phyloP scores from a whole-genome alignment of 345 rosid genomes.

The Laguncularia racemosa region DNA sequence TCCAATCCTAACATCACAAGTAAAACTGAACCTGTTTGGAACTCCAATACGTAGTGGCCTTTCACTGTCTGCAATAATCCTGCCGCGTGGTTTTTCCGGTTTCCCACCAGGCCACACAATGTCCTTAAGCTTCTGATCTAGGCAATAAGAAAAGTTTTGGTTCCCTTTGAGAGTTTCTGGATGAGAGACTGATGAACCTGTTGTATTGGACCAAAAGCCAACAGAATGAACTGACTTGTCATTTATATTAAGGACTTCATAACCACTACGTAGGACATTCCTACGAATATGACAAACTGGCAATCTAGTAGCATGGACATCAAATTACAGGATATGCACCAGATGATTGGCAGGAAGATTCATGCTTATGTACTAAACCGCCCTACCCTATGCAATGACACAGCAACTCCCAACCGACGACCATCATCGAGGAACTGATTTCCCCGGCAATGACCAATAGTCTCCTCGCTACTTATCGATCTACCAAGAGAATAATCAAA shows the following conservation, averaged over 20 bases:
- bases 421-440: no score
- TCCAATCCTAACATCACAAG: no score
- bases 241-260: slow-evolving; percentile 66
- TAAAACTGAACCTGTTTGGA: slow-evolving; percentile 75
- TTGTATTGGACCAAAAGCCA: slow-evolving; percentile 60
- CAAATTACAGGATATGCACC: no score
- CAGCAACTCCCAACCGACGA: no score
- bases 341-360: no score
- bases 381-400: no score
- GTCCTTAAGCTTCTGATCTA: slow-evolving; percentile 38
- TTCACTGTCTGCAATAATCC: slow-evolving; percentile 59
- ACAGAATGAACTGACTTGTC: slow-evolving; percentile 32
- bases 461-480: no score
- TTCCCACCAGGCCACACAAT: slow-evolving; percentile 86
- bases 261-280: slow-evolving; percentile 39
- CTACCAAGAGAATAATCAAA: no score
- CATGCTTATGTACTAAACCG: no score
- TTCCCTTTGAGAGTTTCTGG: slow-evolving; percentile 28
- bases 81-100: slow-evolving; percentile 64
- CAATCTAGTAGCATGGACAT: no score
- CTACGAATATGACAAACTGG: no score
- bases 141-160: slow-evolving; percentile 14
- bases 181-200: slow-evolving; percentile 47
- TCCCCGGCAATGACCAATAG: no score
- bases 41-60: slow-evolving; percentile 69